Evolutionary conservation across 2,329 filamentous ascomycete genomes (phyloP).

Genomic region (Aspergillus neotritici): DNA sequence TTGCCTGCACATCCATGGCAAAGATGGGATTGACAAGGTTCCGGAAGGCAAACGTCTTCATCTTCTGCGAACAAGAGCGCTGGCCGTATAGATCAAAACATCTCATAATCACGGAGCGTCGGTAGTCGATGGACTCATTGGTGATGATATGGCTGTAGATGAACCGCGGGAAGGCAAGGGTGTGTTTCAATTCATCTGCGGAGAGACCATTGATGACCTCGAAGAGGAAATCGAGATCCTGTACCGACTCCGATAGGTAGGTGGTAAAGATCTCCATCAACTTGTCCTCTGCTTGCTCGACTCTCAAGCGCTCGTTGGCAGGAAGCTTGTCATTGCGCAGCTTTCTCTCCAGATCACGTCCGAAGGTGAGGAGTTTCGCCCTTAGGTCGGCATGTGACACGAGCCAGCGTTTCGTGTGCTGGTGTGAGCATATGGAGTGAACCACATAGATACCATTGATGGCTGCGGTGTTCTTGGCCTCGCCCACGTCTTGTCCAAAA

Average conservation of each 20-base stretch:
- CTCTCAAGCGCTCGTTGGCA: slow-evolving; percentile 68
- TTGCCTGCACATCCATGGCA: slow-evolving; percentile 88
- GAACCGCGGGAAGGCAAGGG: slow-evolving; percentile 69
- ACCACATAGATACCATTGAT: slow-evolving; percentile 86
- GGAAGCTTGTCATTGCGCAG: slow-evolving; percentile 66
- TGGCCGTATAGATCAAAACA: slow-evolving; percentile 83
- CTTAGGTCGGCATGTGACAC: slow-evolving; percentile 53
- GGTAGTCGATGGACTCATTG: slow-evolving; percentile 78
- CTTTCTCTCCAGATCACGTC: slow-evolving; percentile 71
- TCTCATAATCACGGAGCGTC: slow-evolving; percentile 72
- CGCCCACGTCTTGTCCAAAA: slow-evolving; percentile 57
- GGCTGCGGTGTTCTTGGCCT: slow-evolving; percentile 67
- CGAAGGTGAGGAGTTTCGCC: slow-evolving; percentile 55
- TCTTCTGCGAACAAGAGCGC: slow-evolving; percentile 73
- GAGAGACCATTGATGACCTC: slow-evolving; percentile 78
- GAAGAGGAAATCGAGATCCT: slow-evolving; percentile 78
- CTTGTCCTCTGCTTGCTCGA: slow-evolving; percentile 83
- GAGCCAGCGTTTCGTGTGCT: slow-evolving; percentile 62
- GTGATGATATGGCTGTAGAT: slow-evolving; percentile 81
- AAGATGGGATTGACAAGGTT: slow-evolving; percentile 93
- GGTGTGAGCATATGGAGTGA: slow-evolving; percentile 66
- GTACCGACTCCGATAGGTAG: slow-evolving; percentile 67
- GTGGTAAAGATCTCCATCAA: slow-evolving; percentile 78
- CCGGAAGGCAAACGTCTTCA: slow-evolving; percentile 87
- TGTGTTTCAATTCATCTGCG: slow-evolving; percentile 71